Conservation (phyloP, 192 early-diverging fungal species). For the Pilaira anomala region DNA sequence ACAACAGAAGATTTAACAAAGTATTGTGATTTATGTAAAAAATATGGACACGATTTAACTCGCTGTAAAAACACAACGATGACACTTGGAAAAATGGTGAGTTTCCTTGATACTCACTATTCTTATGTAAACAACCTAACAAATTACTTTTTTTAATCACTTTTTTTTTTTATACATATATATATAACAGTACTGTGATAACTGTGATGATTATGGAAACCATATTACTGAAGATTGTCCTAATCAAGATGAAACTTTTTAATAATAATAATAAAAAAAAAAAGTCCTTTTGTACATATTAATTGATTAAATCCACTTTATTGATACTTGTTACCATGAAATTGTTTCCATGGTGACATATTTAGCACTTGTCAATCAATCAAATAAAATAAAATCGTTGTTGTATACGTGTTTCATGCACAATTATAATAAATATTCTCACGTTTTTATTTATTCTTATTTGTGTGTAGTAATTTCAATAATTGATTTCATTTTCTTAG, state of each 20-base stretch:
- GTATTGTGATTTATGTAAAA: conserved; percentile 68
- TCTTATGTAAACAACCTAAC: background rate
- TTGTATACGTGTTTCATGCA: too few relatives aligned
- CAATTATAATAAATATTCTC: too few relatives aligned
- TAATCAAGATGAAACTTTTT: conserved; percentile 69
- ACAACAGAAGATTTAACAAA: conserved; percentile 1
- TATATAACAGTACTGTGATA: conserved; percentile 62
- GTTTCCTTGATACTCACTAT: background rate
- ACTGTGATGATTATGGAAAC: conserved; percentile 66
- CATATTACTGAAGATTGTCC: conserved; percentile 74
- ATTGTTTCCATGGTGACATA: too few relatives aligned
- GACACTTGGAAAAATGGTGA: conserved; percentile 1
- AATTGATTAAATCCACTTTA: background rate
- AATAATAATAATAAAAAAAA: conserved; percentile 23
- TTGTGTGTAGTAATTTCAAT: too few relatives aligned
- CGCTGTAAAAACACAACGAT: conserved; percentile 42
- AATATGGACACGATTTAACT: conserved; percentile 56
- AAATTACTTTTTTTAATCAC: background rate
- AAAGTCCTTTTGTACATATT: background rate
- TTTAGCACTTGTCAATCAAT: too few relatives aligned
- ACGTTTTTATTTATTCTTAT: too few relatives aligned
- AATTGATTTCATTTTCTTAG: too few relatives aligned
- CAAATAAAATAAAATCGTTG: too few relatives aligned
- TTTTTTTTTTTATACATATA: background rate
- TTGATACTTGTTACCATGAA: background rate